These are phyloP conservation scores for Polygonum aviculare DNA, from an alignment of 148 eudicot species.

Conservation along the genomic window DNA sequence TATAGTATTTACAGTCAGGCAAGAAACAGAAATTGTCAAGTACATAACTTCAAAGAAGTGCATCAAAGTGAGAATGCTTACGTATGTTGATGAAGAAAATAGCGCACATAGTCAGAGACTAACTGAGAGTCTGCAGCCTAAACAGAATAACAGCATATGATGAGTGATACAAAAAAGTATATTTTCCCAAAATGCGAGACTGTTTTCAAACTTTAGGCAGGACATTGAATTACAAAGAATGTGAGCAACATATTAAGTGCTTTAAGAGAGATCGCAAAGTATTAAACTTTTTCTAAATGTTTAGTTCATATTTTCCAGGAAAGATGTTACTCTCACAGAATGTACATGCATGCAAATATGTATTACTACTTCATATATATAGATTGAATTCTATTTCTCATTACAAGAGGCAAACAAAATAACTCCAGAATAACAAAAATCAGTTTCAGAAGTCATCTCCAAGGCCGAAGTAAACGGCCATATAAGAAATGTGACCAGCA, in stretches of 20 bases:
- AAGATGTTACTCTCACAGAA: no score
- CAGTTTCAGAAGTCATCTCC: not conserved
- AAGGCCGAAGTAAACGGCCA: not conserved
- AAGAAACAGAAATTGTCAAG: not conserved
- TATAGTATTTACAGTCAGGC: not conserved
- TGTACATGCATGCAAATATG: not conserved
- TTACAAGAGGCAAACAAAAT: not conserved
- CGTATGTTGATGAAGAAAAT: slow-evolving; percentile 97
- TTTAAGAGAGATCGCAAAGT: not conserved
- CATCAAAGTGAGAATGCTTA: slow-evolving; percentile 27
- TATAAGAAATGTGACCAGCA: not conserved
- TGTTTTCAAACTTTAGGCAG: not conserved
- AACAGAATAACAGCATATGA: slow-evolving; percentile 13
- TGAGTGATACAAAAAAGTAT: not conserved
- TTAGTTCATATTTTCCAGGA: not conserved
- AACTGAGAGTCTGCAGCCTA: slow-evolving; percentile 99
- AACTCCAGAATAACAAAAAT: not conserved
- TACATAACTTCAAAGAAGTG: not conserved
- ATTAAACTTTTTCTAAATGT: not conserved
- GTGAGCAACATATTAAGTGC: not conserved
- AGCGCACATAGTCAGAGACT: slow-evolving; percentile 90
- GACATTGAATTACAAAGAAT: not conserved
- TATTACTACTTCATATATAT: not conserved
- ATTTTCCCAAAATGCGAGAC: not conserved
- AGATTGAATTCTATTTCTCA: not conserved